A percentile compares a stretch with the other conserved stretches of the same genome.
Evolutionary conservation across 169 alveolate genomes (phyloP).

Genomic region (Eimeria necatrix): DNA sequence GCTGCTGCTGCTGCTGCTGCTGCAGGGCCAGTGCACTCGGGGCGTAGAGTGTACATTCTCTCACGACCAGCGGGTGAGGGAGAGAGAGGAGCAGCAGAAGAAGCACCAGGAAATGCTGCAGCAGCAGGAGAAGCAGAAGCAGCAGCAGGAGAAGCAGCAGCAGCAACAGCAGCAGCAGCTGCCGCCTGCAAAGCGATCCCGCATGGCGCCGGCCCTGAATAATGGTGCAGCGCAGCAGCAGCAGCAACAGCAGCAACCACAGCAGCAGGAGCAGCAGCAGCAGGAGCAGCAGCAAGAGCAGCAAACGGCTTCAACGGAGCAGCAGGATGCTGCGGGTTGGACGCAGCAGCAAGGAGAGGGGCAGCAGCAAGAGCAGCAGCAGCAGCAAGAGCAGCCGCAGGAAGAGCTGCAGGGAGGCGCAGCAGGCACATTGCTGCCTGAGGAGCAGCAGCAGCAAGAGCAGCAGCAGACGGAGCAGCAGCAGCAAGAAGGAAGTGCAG

Average conservation of each 20-base stretch:
- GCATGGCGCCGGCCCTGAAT: not conserved
- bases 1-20: not conserved
- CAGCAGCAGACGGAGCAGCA: constrained; percentile 14
- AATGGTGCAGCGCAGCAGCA: not conserved
- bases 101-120: constrained; percentile 17
- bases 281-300: not conserved
- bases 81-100: constrained; percentile 32
- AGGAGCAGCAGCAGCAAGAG: constrained; percentile 7
- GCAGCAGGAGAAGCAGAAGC: not conserved
- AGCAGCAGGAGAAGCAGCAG: not conserved
- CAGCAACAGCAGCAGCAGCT: not conserved
- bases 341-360: not conserved
- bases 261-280: constrained; percentile 25
- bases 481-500: not conserved
- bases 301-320: not conserved
- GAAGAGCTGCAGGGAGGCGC: not conserved
- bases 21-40: constrained; percentile 33
- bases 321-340: not conserved
- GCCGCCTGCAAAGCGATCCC: not conserved
- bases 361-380: not conserved
- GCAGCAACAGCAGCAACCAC: not conserved
- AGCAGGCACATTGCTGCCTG: not conserved
- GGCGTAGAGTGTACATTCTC: constrained; percentile 28
- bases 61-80: constrained; percentile 28
- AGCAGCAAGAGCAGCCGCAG: constrained; percentile 17